phyloP scores from a whole-genome alignment of 805 yeast genomes.

The Candida tibetensis region DNA sequence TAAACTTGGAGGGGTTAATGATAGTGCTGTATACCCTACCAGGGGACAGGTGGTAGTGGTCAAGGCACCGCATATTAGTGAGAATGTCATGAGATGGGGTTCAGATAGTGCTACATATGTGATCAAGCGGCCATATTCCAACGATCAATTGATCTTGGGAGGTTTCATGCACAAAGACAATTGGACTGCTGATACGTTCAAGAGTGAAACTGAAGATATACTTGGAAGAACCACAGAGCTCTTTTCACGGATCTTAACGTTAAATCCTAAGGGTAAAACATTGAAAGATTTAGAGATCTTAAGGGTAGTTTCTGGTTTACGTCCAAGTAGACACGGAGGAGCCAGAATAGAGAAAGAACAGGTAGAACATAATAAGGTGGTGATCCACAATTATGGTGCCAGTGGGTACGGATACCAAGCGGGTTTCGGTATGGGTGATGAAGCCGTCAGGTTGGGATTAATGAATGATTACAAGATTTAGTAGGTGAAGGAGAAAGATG shows the following conservation, averaged over 20 bases:
- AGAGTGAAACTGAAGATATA: conserved; percentile 58
- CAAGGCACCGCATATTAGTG: conserved; percentile 63
- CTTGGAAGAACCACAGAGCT: conserved; percentile 53
- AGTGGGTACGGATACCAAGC: conserved; percentile 67
- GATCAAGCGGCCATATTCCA: conserved; percentile 68
- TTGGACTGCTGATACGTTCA: conserved; percentile 60
- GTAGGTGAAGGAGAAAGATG: not conserved
- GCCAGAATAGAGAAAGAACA: conserved; percentile 61
- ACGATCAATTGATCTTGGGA: conserved; percentile 69
- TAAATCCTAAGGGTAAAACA: conserved; percentile 29
- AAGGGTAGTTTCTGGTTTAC: conserved; percentile 67
- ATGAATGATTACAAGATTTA: conserved; percentile 3
- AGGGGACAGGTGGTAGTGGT: conserved; percentile 79
- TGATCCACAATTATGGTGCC: conserved; percentile 74
- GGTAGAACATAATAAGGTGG: conserved; percentile 18
- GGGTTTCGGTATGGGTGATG: conserved; percentile 57
- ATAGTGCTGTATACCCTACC: conserved; percentile 61
- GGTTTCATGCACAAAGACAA: conserved; percentile 67
- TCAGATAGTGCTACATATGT: conserved; percentile 57
- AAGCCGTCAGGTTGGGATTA: conserved; percentile 36
- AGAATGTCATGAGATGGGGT: conserved; percentile 64
- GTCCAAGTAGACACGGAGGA: conserved; percentile 79
- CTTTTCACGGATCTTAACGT: conserved; percentile 47
- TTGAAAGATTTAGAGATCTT: conserved; percentile 48
- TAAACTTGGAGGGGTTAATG: conserved; percentile 62